phyloP scores from a whole-genome alignment of 2,329 filamentous ascomycete species.

The Bipolaris victoriae region DNA sequence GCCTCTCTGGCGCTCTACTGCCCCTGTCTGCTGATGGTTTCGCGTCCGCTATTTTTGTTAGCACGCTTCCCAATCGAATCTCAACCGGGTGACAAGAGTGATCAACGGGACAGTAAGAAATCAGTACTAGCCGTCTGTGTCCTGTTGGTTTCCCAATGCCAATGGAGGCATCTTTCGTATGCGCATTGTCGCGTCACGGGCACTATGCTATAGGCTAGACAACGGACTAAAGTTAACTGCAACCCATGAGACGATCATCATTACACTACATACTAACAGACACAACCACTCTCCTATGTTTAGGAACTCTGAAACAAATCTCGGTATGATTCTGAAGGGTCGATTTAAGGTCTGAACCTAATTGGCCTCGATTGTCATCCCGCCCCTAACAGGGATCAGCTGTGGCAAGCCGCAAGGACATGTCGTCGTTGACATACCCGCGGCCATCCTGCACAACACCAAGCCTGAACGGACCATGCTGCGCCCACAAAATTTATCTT shows the following conservation, averaged over 20 bases:
- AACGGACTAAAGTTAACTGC: too few relatives aligned
- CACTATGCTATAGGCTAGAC: not conserved
- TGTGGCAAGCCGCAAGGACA: constrained; percentile 1
- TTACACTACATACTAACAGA: too few relatives aligned
- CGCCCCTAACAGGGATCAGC: not conserved
- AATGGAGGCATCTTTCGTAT: not conserved
- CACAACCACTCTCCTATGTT: too few relatives aligned
- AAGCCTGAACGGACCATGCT: not conserved
- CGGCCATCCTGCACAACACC: not conserved
- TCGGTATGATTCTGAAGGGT: not conserved
- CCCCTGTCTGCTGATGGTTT: not conserved
- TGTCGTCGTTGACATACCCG: constrained; percentile 4
- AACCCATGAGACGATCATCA: too few relatives aligned
- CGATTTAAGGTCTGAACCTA: not conserved
- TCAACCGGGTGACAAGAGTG: not conserved
- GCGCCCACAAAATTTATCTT: not conserved
- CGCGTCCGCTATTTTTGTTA: not conserved
- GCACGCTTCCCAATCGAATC: not conserved
- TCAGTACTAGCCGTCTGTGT: not conserved
- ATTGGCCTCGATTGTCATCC: not conserved
- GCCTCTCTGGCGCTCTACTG: not conserved
- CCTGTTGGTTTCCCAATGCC: not conserved
- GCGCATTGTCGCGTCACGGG: not conserved
- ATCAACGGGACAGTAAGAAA: not conserved
- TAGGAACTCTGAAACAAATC: not conserved